phyloP scores from a whole-genome alignment of 176 grass and related monocot species.

The Pontederia paniculata region DNA sequence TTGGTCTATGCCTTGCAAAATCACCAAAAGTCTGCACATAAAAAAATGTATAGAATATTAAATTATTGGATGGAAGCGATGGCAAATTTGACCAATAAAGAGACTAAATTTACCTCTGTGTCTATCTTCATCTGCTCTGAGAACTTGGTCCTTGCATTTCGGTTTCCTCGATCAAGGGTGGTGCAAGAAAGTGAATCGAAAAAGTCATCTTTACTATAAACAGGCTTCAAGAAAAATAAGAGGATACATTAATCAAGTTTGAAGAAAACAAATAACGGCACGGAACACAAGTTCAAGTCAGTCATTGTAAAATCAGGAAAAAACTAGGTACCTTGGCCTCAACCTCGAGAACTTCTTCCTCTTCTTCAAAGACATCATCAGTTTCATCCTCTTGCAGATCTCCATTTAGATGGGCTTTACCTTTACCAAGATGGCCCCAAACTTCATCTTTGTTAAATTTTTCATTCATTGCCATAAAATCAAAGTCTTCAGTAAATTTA shows the following conservation, averaged over 20 bases:
- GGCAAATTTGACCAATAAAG: not conserved
- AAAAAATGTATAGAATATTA: not conserved
- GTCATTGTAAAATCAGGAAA: not conserved
- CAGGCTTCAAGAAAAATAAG: conserved; percentile 33
- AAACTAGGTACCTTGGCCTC: conserved; percentile 31
- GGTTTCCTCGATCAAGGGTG: conserved; percentile 48
- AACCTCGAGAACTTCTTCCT: conserved; percentile 31
- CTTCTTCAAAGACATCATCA: conserved; percentile 38
- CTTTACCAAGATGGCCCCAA: conserved; percentile 94
- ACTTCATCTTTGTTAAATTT: conserved; percentile 99
- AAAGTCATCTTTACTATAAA: conserved; percentile 94
- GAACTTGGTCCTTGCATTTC: conserved; percentile 68
- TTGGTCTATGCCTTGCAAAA: conserved; percentile 53
- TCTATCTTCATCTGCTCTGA: conserved; percentile 83
- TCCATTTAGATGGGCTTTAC: conserved; percentile 30
- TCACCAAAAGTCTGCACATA: conserved; percentile 69
- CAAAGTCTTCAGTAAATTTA: conserved; percentile 82
- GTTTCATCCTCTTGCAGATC: conserved; percentile 51
- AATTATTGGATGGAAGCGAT: conserved; percentile 8
- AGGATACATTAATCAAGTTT: conserved; percentile 8
- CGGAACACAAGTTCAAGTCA: not conserved
- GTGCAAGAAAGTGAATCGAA: conserved; percentile 88
- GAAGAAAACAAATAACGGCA: not conserved
- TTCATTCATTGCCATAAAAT: conserved; percentile 98
- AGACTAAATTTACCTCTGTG: conserved; percentile 44